Evolutionary conservation across 2,329 filamentous ascomycete genomes (phyloP).

Genomic region (Neonectria faginata): DNA sequence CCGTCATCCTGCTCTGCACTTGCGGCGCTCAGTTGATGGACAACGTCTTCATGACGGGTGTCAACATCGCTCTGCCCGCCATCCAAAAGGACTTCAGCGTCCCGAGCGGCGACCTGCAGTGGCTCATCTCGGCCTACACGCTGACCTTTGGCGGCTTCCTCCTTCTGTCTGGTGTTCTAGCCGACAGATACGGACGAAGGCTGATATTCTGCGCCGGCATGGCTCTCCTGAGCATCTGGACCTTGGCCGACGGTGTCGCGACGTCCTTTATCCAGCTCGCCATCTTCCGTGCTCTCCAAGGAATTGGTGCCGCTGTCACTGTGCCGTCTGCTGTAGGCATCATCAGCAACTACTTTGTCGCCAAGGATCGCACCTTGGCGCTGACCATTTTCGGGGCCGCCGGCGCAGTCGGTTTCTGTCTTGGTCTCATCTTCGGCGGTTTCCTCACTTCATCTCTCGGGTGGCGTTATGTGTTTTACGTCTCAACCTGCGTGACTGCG

Average conservation of each 20-base stretch:
- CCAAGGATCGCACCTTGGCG: constrained; percentile 19
- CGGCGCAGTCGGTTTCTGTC: constrained; percentile 22
- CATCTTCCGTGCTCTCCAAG: constrained; percentile 24
- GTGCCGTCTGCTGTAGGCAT: constrained; percentile 23
- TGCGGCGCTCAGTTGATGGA: constrained; percentile 28
- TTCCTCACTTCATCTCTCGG: constrained; percentile 26
- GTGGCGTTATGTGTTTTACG: constrained; percentile 28
- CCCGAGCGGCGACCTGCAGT: constrained; percentile 20
- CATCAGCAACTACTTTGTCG: constrained; percentile 25
- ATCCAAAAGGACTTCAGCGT: constrained; percentile 28
- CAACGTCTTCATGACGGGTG: constrained; percentile 30
- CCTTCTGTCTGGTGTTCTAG: constrained; percentile 17
- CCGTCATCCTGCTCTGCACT: constrained; percentile 25
- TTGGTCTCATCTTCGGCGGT: constrained; percentile 22
- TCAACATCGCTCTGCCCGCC: constrained; percentile 25
- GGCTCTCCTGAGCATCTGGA: constrained; percentile 23
- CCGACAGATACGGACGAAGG: constrained; percentile 20
- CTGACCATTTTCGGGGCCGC: constrained; percentile 23
- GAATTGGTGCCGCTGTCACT: constrained; percentile 19
- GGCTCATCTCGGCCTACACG: constrained; percentile 21
- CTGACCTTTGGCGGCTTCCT: constrained; percentile 26
- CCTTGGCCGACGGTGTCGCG: constrained; percentile 18
- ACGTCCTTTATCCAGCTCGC: constrained; percentile 20
- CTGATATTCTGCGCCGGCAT: constrained; percentile 23
- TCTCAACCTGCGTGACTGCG: constrained; percentile 21